Base-by-base conservation (phyloP, 106 monocot species). In the Cymbidium sinense region DNA sequence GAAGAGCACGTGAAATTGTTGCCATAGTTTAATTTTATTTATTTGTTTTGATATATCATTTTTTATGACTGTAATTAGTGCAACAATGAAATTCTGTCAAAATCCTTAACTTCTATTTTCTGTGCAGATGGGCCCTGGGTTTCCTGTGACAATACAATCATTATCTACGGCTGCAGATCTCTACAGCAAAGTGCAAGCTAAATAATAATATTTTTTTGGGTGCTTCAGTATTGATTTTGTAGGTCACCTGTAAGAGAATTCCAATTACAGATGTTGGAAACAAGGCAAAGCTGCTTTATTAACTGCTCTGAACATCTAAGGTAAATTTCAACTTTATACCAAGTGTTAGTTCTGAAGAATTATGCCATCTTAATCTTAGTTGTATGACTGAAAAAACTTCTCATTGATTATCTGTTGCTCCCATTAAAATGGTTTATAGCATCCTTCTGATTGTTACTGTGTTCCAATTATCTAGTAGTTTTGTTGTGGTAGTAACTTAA, bases 61-160 rank as follows among this genome's bases (percentile, higher is more conserved):
- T n/a, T n/a, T n/a, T n/a, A n/a, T n/a, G n/a, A n/a, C n/a, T 54
- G 54, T 1, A 1, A 19, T 19, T 54, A 54, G 18, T 54, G 54
- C 54, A 54, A 54, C 21, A 19, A 35, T 5, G 39, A 20, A 37
- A 41, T 65, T 67, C 19, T 69, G 10, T 67, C 17, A 30, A 31
- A 33, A 21, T 27, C 9, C 27, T 17, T 37, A 34, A 11, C 7
- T 30, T 28, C 21, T 20, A 43, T 37, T 79, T 13, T 78, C 28
- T 8, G n/a, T 86, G 85, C 87, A 95, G 95, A 95, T 95, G 93
- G 93, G 95, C 11, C 90, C 93, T 70, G 95, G 93, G 35, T 90
- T 84, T 83, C 89, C 86, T 27, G 87, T 95, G 43, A 81, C 95
- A 15, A 89, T 95, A 81, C 90, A 83, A 35, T 93, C 95, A 35